phyloP scores from a whole-genome alignment of 495 filamentous ascomycete genomes.

The Hyaloscypha hepaticicola region DNA sequence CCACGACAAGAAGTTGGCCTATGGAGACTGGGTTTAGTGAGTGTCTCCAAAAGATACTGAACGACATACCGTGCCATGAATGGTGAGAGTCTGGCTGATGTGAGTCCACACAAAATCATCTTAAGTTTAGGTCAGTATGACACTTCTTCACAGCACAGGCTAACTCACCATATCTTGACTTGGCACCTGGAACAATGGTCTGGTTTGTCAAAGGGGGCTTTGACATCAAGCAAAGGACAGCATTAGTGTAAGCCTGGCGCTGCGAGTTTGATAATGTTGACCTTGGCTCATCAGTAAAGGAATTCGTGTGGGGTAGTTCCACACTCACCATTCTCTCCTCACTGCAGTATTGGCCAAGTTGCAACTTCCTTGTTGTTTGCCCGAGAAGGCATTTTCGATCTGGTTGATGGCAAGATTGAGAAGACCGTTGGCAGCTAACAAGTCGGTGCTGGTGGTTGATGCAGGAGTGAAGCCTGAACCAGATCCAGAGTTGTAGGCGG shows the following conservation, averaged over 20 bases:
- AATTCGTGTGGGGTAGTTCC: neutral
- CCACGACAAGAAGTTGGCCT: constrained; percentile 66
- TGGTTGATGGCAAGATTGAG: constrained; percentile 24
- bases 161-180: constrained; percentile 19
- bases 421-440: constrained; percentile 27
- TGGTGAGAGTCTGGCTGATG: constrained; percentile 60
- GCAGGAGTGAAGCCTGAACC: constrained; percentile 22
- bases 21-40: constrained; percentile 36
- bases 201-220: constrained; percentile 46
- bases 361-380: constrained; percentile 35
- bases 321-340: constrained; percentile 46
- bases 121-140: constrained; percentile 33
- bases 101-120: constrained; percentile 70
- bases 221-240: constrained; percentile 63
- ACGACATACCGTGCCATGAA: constrained; percentile 53
- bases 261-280: constrained; percentile 40
- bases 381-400: constrained; percentile 9
- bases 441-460: constrained; percentile 23
- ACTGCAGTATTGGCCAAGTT: constrained; percentile 43
- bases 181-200: constrained; percentile 39
- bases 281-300: constrained; percentile 31
- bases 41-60: constrained; percentile 10
- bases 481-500: no score
- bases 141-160: neutral
- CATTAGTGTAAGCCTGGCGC: constrained; percentile 55